A percentile compares a stretch with the other conserved stretches of the same genome.
Evolutionary conservation across 2,329 filamentous ascomycete genomes (phyloP).

Genomic region (Fusarium sp.): DNA sequence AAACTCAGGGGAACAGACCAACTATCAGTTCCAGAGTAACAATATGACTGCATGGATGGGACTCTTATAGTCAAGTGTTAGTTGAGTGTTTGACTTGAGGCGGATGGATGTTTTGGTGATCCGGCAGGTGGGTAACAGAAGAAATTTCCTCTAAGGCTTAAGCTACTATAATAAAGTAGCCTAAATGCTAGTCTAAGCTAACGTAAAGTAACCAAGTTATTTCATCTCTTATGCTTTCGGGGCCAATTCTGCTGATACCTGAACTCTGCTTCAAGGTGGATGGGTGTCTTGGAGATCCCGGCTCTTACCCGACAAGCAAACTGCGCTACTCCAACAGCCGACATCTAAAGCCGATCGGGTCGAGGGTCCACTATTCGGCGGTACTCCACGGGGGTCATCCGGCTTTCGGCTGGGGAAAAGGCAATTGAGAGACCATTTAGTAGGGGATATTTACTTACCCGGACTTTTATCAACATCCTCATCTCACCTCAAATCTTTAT

Average conservation of each 20-base stretch:
- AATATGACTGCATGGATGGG: background rate
- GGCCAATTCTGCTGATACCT: background rate
- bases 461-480: constrained; percentile 12
- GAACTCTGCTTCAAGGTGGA: background rate
- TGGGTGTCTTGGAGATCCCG: constrained; percentile 1
- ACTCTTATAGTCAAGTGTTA: background rate
- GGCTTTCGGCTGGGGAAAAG: constrained; percentile 32
- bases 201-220: too few species aligned
- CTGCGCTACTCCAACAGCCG: constrained; percentile 32
- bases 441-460: constrained; percentile 43
- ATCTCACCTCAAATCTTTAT: constrained; percentile 3
- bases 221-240: background rate
- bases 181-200: accelerated
- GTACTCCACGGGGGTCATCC: constrained; percentile 28
- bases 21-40: background rate
- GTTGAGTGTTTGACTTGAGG: too few species aligned
- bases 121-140: too few species aligned
- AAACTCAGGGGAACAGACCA: background rate
- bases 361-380: constrained; percentile 31
- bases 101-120: too few species aligned
- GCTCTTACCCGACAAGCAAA: constrained; percentile 25
- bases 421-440: background rate
- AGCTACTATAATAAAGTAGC: too few species aligned
- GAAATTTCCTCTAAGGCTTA: too few species aligned
- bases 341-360: constrained; percentile 39